Conservation (phyloP, 805 yeast genomes). For the Candida gorgasii region DNA sequence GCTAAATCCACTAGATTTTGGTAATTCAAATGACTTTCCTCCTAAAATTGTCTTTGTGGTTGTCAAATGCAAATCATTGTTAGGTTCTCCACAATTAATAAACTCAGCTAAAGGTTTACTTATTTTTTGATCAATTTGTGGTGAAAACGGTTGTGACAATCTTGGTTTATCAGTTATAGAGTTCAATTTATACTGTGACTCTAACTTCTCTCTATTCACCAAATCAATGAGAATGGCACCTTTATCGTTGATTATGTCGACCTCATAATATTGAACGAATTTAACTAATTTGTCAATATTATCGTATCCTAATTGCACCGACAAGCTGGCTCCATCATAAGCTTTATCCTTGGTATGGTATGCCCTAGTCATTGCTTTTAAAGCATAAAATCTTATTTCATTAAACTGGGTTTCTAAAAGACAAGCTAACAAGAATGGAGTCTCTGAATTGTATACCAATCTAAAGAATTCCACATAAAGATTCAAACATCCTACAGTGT, state of each 20-base stretch:
- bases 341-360: conserved; percentile 73
- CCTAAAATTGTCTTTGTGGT: neutral
- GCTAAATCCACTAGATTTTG: neutral
- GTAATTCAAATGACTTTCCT: conserved; percentile 2
- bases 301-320: conserved; percentile 65
- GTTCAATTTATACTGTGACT: conserved; percentile 37
- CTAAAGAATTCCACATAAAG: conserved; percentile 66
- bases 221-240: conserved; percentile 37
- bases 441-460: conserved; percentile 42
- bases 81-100: conserved; percentile 36
- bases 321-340: conserved; percentile 50
- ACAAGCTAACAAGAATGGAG: conserved; percentile 71
- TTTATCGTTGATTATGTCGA: conserved; percentile 40
- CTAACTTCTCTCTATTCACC: conserved; percentile 44
- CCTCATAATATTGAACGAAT: conserved; percentile 66
- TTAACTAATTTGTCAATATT: conserved; percentile 48
- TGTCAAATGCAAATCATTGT: conserved; percentile 25
- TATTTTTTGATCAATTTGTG: conserved; percentile 28
- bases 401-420: conserved; percentile 78
- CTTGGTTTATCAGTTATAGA: conserved; percentile 41
- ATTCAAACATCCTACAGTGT: conserved; percentile 56
- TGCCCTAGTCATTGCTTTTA: conserved; percentile 64
- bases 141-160: conserved; percentile 34
- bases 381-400: conserved; percentile 72
- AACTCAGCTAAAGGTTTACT: conserved; percentile 25